Percentiles rank a stretch among this genome's conserved stretches.
Conservation (phyloP, 2,329 filamentous ascomycete genomes). For the Clonostachys sp. region DNA sequence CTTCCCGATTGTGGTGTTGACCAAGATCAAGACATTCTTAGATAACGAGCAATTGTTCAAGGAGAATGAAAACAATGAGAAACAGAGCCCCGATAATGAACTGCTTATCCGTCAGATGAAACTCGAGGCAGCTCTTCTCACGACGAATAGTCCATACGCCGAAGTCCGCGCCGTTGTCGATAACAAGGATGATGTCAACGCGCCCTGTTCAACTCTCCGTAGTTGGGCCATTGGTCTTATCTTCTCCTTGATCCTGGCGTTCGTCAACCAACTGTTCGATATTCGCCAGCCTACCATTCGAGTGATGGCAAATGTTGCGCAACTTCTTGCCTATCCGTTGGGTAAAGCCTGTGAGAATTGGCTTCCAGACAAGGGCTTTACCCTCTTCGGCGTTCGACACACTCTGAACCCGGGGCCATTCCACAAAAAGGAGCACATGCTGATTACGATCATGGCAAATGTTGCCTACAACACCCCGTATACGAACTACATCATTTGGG, state of each 20-base stretch:
- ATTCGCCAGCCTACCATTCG: constrained; percentile 50
- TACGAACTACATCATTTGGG: constrained; percentile 51
- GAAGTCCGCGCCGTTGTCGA: constrained; percentile 52
- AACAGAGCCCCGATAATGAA: constrained; percentile 39
- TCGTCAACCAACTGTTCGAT: constrained; percentile 54
- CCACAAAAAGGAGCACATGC: constrained; percentile 56
- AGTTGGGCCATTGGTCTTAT: constrained; percentile 48
- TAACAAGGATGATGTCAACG: constrained; percentile 46
- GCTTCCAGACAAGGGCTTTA: constrained; percentile 46
- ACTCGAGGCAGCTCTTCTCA: constrained; percentile 48
- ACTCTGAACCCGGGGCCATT: constrained; percentile 52
- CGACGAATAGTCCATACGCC: constrained; percentile 51
- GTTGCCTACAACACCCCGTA: constrained; percentile 48
- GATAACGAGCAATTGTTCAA: constrained; percentile 37
- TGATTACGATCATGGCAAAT: constrained; percentile 60
- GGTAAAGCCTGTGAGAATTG: constrained; percentile 44
- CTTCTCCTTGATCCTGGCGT: constrained; percentile 43
- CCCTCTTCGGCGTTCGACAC: constrained; percentile 36
- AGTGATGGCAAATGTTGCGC: constrained; percentile 50
- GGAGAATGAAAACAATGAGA: constrained; percentile 15
- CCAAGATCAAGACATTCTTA: constrained; percentile 33
- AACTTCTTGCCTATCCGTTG: constrained; percentile 51
- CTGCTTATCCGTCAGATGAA: constrained; percentile 49
- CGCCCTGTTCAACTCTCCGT: constrained; percentile 49
- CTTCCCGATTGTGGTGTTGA: constrained; percentile 29